phyloP scores from a whole-genome alignment of 805 yeast species.

The Tetrapisispora taiwanensis region DNA sequence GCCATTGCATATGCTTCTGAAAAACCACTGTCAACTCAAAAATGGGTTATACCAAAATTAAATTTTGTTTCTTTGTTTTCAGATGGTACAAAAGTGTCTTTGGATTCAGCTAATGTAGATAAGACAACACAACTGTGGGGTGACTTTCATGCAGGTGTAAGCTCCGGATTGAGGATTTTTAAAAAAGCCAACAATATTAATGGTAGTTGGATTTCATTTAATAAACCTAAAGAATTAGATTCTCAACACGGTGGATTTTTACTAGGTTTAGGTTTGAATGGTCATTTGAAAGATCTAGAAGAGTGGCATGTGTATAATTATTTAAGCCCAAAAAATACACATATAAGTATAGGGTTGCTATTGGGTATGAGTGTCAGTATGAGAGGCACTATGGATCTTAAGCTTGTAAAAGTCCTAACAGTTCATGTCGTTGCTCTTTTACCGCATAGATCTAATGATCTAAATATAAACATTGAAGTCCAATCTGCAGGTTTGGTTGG shows the following conservation, averaged over 20 bases:
- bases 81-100: conserved; percentile 49
- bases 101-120: conserved; percentile 44
- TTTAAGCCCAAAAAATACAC: conserved; percentile 77
- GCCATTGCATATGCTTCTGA: conserved; percentile 30
- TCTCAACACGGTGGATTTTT: conserved; percentile 92
- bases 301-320: conserved; percentile 96
- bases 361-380: conserved; percentile 90
- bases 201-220: conserved; percentile 89
- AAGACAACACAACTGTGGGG: conserved; percentile 62
- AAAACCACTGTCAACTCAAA: conserved; percentile 74
- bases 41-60: conserved; percentile 67
- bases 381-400: conserved; percentile 72
- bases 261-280: conserved; percentile 86
- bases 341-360: conserved; percentile 76
- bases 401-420: conserved; percentile 79
- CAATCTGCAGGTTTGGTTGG: conserved; percentile 91
- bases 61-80: conserved; percentile 66
- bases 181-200: conserved; percentile 46
- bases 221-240: conserved; percentile 58
- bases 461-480: conserved; percentile 71
- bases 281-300: conserved; percentile 71
- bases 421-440: conserved; percentile 87
- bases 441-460: conserved; percentile 83
- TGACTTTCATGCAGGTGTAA: conserved; percentile 82
- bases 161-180: conserved; percentile 73